Base-by-base conservation (phyloP, 148 eudicot species). In the Cornus kousa region DNA sequence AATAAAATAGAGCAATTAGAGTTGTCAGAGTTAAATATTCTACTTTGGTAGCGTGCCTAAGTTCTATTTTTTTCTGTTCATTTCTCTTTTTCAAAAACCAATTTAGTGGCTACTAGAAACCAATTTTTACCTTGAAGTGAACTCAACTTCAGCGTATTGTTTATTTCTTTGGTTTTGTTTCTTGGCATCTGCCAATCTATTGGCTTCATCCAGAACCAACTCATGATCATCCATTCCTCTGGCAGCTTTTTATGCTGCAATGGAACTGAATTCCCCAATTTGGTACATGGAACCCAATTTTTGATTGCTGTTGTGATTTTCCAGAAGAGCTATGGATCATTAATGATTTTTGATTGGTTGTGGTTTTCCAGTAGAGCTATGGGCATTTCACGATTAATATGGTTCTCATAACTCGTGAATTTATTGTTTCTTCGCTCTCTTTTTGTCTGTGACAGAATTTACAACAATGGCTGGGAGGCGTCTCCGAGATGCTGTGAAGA, bases 391-490 rank as follows among this genome's bases (percentile, higher is more conserved):
- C 20, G 23, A 4, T 17, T n/a, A 62, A 17, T 32, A 9, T 31
- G 23, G 5, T 70, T 70, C 9, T 73, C 40, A 14, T 28, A 5
- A 14, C 14, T 62, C 66, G 19, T 62, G 66, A 62, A n/a, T 62
- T 62, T 62, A 32, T 59, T 55, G 39, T 70, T 62, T 62, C 66
- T 62, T 62, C 66, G 46, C 28, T 28, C 28, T 43, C 48, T 64
- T 23, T 23, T 74, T 65, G 22, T 7, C 11, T 32, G 57, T 79
- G 72, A 66, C 84, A 94, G 98, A 94, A 75, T 94, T 94, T 90
- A 90, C 99, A 55, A 92, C 99, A 55, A 96, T 96, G 99, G 95
- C 99, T 83, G 99, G 99, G 72, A 90, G 99, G 84, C 92, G 98
- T 73, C 95, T 96, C 46, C 90, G 99, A 72, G 99, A 93, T 87